Conservation (phyloP, 2,329 filamentous ascomycete species). For the Arthrobotrys iridis region DNA sequence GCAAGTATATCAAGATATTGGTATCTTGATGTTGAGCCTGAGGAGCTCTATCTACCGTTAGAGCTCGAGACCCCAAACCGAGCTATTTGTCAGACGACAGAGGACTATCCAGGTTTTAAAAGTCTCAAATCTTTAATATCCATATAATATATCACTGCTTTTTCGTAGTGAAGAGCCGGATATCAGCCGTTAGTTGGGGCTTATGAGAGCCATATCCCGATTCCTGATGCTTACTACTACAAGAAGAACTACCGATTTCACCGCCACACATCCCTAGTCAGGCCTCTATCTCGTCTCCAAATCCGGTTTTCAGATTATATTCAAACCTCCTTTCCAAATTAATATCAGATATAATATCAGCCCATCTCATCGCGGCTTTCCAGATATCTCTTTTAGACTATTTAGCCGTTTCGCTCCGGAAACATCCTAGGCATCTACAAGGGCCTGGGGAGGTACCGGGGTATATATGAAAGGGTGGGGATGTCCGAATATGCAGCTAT, state of each 20-base stretch:
- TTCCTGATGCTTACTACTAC: not conserved
- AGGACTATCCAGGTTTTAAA: too few species aligned
- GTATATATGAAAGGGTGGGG: not conserved
- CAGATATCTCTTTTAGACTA: not conserved
- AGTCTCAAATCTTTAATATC: too few species aligned
- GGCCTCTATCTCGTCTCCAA: conserved; percentile 14
- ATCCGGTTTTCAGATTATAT: conserved; percentile 9
- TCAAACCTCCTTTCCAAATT: conserved; percentile 2
- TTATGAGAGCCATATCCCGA: too few species aligned
- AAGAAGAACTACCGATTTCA: conserved; percentile 4
- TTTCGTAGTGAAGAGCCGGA: not conserved
- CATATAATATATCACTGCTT: not conserved
- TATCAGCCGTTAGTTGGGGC: not conserved
- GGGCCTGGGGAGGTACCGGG: not conserved
- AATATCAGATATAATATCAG: not conserved
- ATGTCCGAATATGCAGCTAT: conserved; percentile 3
- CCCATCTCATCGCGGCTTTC: conserved; percentile 12
- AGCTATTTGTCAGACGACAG: too few species aligned
- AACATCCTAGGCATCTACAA: conserved; percentile 8
- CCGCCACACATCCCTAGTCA: conserved; percentile 5
- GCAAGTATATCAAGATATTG: not conserved
- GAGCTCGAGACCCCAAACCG: too few species aligned
- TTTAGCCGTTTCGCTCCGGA: conserved; percentile 12
- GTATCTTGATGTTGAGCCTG: too few species aligned
- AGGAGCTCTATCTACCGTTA: too few species aligned